A percentile compares a stretch with the other conserved stretches of the same genome.
Conservation (phyloP, 2,329 filamentous ascomycete genomes). For the Albifimbria verrucaria region DNA sequence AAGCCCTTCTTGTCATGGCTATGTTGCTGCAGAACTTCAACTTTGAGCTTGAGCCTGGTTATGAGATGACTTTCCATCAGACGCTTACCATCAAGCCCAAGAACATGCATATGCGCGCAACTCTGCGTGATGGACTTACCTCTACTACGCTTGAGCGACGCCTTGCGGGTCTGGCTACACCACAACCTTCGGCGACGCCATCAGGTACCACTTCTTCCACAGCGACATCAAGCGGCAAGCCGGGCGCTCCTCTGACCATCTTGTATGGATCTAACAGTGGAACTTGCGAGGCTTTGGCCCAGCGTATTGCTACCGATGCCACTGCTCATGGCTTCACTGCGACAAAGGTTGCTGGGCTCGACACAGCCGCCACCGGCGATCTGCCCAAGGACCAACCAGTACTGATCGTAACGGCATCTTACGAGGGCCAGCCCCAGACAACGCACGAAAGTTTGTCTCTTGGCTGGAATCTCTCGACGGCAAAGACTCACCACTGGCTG, state of each 20-base stretch:
- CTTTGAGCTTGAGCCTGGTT: constrained; percentile 54
- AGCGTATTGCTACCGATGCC: constrained; percentile 55
- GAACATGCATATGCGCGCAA: constrained; percentile 56
- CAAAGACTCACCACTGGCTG: constrained; percentile 39
- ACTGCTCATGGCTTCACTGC: constrained; percentile 52
- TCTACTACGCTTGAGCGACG: constrained; percentile 36
- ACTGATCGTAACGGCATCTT: constrained; percentile 63
- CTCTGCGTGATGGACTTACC: constrained; percentile 40
- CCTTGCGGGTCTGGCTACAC: constrained; percentile 15
- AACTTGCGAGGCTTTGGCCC: constrained; percentile 65
- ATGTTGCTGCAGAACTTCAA: constrained; percentile 67
- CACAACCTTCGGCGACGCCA: background rate
- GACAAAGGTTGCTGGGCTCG: constrained; percentile 47
- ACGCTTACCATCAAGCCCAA: constrained; percentile 60
- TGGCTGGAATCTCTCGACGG: constrained; percentile 56
- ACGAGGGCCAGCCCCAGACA: constrained; percentile 71
- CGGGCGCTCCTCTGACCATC: constrained; percentile 45
- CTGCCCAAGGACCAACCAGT: constrained; percentile 55
- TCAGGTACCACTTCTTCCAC: background rate
- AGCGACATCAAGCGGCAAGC: background rate
- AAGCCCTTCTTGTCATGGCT: constrained; percentile 42
- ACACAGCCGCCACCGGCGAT: constrained; percentile 51
- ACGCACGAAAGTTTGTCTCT: constrained; percentile 61
- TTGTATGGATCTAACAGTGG: constrained; percentile 68
- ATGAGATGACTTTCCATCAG: constrained; percentile 48